Percentiles rank a stretch among this genome's conserved stretches.
These are phyloP conservation scores for Dactylonectria macrodidyma DNA, from an alignment of 2,329 filamentous ascomycete genomes.

Conservation along the genomic window DNA sequence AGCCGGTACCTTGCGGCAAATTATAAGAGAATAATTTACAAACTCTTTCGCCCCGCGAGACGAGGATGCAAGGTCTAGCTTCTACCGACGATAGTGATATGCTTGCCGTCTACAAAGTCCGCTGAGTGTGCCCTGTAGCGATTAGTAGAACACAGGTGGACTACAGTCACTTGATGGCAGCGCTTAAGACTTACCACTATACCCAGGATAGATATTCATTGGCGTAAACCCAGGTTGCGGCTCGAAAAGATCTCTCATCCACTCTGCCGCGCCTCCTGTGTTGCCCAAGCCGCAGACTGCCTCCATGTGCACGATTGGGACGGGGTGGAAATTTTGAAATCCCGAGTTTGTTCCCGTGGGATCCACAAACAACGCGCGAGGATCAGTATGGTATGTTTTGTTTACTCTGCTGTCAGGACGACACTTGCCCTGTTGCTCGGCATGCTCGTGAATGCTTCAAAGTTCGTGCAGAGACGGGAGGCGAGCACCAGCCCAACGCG, in stretches of 20 bases:
- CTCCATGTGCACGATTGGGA: constrained; percentile 20
- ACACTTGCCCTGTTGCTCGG: not conserved
- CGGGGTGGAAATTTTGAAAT: constrained; percentile 30
- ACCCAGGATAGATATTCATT: not conserved
- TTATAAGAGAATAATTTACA: constrained; percentile 21
- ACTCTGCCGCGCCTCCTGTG: constrained; percentile 36
- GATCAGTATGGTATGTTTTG: not conserved
- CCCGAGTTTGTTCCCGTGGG: constrained; percentile 24
- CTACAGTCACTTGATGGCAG: too few species aligned
- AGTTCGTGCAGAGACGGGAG: constrained; percentile 34
- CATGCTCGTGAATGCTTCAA: constrained; percentile 31
- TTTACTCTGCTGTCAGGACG: not conserved
- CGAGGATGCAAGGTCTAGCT: constrained; percentile 36
- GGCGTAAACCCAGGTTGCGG: constrained; percentile 33
- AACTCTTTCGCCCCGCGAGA: constrained; percentile 31
- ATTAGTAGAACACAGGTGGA: not conserved
- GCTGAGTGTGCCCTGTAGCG: not conserved
- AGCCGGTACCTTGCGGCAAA: not conserved
- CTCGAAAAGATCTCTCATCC: constrained; percentile 19
- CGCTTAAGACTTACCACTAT: not conserved
- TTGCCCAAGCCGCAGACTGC: constrained; percentile 31
- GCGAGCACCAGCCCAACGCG: constrained; percentile 23
- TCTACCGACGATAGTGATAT: constrained; percentile 29
- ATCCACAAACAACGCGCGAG: not conserved
- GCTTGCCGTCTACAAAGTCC: not conserved